Evolutionary conservation across 148 eudicot genomes (phyloP).

Genomic region (Fagopyrum esculentum): DNA sequence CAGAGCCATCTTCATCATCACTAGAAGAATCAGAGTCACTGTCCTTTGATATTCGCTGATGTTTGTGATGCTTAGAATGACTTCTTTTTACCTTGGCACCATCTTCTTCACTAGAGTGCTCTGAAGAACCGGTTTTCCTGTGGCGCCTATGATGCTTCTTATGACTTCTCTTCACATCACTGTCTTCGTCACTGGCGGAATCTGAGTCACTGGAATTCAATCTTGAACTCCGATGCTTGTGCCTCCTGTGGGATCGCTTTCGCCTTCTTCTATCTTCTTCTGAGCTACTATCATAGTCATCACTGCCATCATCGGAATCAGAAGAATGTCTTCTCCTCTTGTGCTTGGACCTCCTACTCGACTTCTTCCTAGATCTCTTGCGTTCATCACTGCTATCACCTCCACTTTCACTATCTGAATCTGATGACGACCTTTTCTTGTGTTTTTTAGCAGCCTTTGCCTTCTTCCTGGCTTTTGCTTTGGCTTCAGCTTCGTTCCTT

Average conservation of each 20-base stretch:
- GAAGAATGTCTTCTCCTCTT: slow-evolving; percentile 49
- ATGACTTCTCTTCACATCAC: slow-evolving; percentile 19
- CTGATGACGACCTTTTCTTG: slow-evolving; percentile 44
- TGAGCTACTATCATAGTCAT: slow-evolving; percentile 38
- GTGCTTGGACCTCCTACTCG: slow-evolving; percentile 52
- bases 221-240: slow-evolving; percentile 23
- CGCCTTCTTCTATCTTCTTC: slow-evolving; percentile 40
- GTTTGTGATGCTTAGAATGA: slow-evolving; percentile 40
- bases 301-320: slow-evolving; percentile 39
- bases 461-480: slow-evolving; percentile 33
- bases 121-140: slow-evolving; percentile 25
- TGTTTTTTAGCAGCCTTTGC: slow-evolving; percentile 46
- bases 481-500: slow-evolving; percentile 68
- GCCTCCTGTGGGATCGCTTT: slow-evolving; percentile 43
- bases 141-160: slow-evolving; percentile 39
- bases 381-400: slow-evolving; percentile 35
- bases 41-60: slow-evolving; percentile 25
- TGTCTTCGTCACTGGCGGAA: slow-evolving; percentile 33
- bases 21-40: slow-evolving; percentile 32
- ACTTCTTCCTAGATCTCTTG: slow-evolving; percentile 38
- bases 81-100: slow-evolving; percentile 20
- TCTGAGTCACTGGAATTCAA: slow-evolving; percentile 29
- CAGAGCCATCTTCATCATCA: slow-evolving; percentile 29
- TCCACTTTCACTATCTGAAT: slow-evolving; percentile 40
- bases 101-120: slow-evolving; percentile 34